Conservation (phyloP, 1,284 basidiomycete genomes). For the Boletus austroedulis region DNA sequence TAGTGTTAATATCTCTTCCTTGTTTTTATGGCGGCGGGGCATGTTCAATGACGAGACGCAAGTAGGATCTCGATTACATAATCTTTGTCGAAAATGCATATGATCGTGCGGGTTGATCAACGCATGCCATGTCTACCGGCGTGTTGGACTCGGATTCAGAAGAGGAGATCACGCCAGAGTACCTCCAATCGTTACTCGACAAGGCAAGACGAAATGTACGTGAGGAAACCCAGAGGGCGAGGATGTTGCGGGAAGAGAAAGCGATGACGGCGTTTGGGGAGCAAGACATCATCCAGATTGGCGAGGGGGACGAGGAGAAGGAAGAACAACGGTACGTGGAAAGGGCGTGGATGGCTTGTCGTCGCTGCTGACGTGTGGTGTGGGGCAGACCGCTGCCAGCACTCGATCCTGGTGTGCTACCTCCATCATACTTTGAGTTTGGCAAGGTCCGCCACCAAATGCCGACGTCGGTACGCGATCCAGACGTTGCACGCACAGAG, state of each 20-base stretch:
- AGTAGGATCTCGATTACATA: slow-evolving; percentile 24
- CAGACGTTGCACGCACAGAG: slow-evolving; percentile 55
- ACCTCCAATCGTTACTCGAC: slow-evolving; percentile 61
- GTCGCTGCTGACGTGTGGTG: slow-evolving; percentile 8
- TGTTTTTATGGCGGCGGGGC: slow-evolving; percentile 37
- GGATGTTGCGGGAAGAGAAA: slow-evolving; percentile 25
- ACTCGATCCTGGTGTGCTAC: slow-evolving; percentile 61
- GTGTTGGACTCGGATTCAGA: slow-evolving; percentile 33
- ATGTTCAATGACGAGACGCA: slow-evolving; percentile 8
- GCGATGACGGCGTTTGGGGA: slow-evolving; percentile 28
- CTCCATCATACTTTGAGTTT: slow-evolving; percentile 59
- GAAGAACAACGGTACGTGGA: slow-evolving; percentile 36
- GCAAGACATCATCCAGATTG: slow-evolving; percentile 49
- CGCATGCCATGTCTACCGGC: slow-evolving; percentile 21
- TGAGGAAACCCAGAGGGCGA: slow-evolving; percentile 27
- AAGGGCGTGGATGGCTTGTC: background rate
- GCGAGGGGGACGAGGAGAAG: slow-evolving; percentile 36
- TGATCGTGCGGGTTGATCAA: background rate
- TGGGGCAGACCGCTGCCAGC: slow-evolving; percentile 56
- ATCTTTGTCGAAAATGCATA: background rate
- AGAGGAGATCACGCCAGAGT: slow-evolving; percentile 53
- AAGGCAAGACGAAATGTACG: slow-evolving; percentile 54
- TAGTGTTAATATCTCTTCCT: slow-evolving; percentile 56
- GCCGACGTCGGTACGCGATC: slow-evolving; percentile 53
- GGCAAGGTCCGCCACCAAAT: slow-evolving; percentile 43